Percentiles rank a stretch among this genome's conserved stretches.
Conservation (phyloP, 73 alveolate genomes). For the Tetrahymena malaccensis region DNA sequence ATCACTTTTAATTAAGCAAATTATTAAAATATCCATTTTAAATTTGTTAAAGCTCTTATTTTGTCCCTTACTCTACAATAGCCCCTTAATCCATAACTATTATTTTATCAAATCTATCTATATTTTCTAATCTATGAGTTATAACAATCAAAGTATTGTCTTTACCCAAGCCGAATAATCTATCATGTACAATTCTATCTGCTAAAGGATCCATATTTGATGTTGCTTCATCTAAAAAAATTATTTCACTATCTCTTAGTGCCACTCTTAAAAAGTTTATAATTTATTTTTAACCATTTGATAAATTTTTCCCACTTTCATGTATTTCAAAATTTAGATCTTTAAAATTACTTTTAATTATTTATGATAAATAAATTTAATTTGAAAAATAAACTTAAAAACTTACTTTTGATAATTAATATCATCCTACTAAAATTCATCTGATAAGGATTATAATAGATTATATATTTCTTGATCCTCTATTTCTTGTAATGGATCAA, state of each 20-base stretch:
- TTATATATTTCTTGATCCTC: no score
- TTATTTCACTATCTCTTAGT: slow-evolving; percentile 53
- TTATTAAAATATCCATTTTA: background rate
- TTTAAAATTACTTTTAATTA: no score
- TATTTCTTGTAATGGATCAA: slow-evolving; percentile 44
- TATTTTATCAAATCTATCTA: slow-evolving; percentile 43
- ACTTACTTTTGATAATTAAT: background rate
- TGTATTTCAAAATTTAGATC: slow-evolving; percentile 17
- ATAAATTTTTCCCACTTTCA: slow-evolving; percentile 58
- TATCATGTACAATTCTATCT: slow-evolving; percentile 67
- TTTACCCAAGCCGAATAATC: slow-evolving; percentile 32
- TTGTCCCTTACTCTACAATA: slow-evolving; percentile 46
- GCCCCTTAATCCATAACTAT: slow-evolving; percentile 49
- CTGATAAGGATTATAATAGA: background rate
- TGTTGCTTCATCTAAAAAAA: slow-evolving; percentile 96
- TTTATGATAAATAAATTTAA: no score
- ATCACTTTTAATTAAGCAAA: no score
- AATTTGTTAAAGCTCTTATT: background rate
- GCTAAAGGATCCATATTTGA: slow-evolving; percentile 90
- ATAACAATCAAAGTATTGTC: slow-evolving; percentile 46
- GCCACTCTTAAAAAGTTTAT: slow-evolving; percentile 70
- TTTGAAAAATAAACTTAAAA: background rate
- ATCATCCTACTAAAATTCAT: background rate
- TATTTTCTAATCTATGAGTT: slow-evolving; percentile 54
- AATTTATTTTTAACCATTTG: slow-evolving; percentile 68